Base-by-base conservation (phyloP, 495 filamentous ascomycete genomes). In the Chlorociboria aeruginascens region DNA sequence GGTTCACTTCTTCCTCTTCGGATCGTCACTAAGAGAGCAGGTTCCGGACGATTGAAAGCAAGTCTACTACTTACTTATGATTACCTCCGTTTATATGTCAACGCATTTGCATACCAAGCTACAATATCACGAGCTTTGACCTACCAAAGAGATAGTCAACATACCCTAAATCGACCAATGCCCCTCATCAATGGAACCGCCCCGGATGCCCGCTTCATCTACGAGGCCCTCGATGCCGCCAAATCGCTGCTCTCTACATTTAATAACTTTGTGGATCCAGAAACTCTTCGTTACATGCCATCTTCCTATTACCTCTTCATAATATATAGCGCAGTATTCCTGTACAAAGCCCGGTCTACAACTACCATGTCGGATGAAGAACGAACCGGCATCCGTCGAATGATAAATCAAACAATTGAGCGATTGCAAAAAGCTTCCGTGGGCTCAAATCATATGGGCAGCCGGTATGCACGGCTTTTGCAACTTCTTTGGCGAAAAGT, bases 81-180 rank as follows among this genome's bases (percentile, higher is more conserved):
- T 54, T 82, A 81, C 51, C 56, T 82, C 1, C 62, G 77, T 7
- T 69, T 82, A 10, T 82, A 82, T 53, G 79, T 75, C 32, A 82
- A 79, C 40, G 77, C 78, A 0, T 82, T 82, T 48, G 78, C 78
- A 2, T 82, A 81, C 49, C 78, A 82, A 54, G 78, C 78, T 14
- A 76, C 77, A 6, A 76, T 82, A 13, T 78, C 76, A 8, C 74
- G 77, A 16, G 75, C 77, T 0, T 50, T 79, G 29, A 62, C 59
- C 11, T 66, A 65, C 6, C 58, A 66, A 13, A 66, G 68, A 2
- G 74, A 75, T 46, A 64, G 65, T 43, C 73, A 77, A 49, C 65
- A 78, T 7, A 51, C 46, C 12, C 47, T 52, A 14, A 55, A 50
- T 40, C 53, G 50, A 0, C 40, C 47, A n/a, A 56, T 59, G 32